Base-by-base conservation (phyloP, 2,329 filamentous ascomycete genomes). In the Talaromyces pinophilus region DNA sequence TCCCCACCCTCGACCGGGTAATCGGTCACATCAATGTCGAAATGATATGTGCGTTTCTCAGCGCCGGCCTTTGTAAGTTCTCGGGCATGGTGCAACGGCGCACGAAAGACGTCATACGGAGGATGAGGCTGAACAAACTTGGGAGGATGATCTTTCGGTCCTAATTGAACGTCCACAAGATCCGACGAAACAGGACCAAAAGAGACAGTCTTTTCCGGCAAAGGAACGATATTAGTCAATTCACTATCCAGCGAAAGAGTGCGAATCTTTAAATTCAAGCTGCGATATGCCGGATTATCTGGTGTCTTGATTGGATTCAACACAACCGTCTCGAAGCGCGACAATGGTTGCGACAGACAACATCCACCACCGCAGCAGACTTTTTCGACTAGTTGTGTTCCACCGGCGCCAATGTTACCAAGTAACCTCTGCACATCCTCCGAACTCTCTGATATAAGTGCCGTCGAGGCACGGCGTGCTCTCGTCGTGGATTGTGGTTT, bases 11-110 rank as follows among this genome's bases (percentile, higher is more conserved):
- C 92, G 22, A 88, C 86, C 0, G 95, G 93, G 73, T 99, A 99
- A 76, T 97, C 90, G 59, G 94, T 97, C 60, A 99, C 90, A 73
- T 99, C 95, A 54, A 99, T 87, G 73, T 98, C 95, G 73, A 98
- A 98, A 79, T 99, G 95, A 78, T 94, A 97, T 0, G 95, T 99
- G 68, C 94, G 87, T 86, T 99, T 99, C 83, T 97, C 92, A 5
- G 95, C 95, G 25, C 94, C 94, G 28, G 87, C 84, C 76, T 88
- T 90, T 13, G 95, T 99, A 75, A 99, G 82, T 79, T 97, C 93
- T 65, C 95, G 90, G 2, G 92, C 87, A 72, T 89, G 89, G 79
- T 92, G 90, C 57, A 99, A 87, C 69, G 89, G 92, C n/a, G 94
- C 93, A 0, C 93, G 90, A 79, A 91, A 96, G 68, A 98, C 93